Evolutionary conservation across 345 rosid genomes (phyloP).

Genomic region (Linum lewisii): DNA sequence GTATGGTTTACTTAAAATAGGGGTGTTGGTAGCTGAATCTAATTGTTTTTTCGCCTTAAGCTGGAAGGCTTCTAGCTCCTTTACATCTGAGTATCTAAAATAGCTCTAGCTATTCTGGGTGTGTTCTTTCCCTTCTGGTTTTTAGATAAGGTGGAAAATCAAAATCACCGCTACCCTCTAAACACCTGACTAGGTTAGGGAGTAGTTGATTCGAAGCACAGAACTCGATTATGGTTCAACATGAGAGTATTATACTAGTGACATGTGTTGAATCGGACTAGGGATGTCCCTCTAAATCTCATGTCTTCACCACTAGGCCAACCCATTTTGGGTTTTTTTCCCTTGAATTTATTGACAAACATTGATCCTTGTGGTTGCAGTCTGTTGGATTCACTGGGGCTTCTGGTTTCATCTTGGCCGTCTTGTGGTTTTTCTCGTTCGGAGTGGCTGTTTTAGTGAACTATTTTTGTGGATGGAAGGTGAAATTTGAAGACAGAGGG

Average conservation of each 20-base stretch:
- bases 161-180: too few relatives aligned
- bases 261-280: too few relatives aligned
- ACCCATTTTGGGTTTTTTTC: too few relatives aligned
- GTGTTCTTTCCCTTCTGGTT: neutral
- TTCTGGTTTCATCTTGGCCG: slow-evolving; percentile 62
- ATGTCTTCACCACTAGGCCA: too few relatives aligned
- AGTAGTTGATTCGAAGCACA: too few relatives aligned
- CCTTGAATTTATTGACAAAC: neutral
- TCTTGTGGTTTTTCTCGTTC: slow-evolving; percentile 70
- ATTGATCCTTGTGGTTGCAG: slow-evolving; percentile 25
- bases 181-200: too few relatives aligned
- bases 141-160: neutral
- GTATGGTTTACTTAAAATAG: too few relatives aligned
- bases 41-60: neutral
- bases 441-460: slow-evolving; percentile 63
- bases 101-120: neutral
- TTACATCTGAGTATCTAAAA: neutral
- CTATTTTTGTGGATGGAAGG: slow-evolving; percentile 61
- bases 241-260: too few relatives aligned
- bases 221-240: too few relatives aligned
- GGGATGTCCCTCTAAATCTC: too few relatives aligned
- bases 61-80: neutral
- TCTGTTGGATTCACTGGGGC: slow-evolving; percentile 97
- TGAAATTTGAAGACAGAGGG: slow-evolving; percentile 41
- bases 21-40: too few relatives aligned